Evolutionary conservation across 2,329 filamentous ascomycete genomes (phyloP).

Genomic region (Cladosporium oxysporum): DNA sequence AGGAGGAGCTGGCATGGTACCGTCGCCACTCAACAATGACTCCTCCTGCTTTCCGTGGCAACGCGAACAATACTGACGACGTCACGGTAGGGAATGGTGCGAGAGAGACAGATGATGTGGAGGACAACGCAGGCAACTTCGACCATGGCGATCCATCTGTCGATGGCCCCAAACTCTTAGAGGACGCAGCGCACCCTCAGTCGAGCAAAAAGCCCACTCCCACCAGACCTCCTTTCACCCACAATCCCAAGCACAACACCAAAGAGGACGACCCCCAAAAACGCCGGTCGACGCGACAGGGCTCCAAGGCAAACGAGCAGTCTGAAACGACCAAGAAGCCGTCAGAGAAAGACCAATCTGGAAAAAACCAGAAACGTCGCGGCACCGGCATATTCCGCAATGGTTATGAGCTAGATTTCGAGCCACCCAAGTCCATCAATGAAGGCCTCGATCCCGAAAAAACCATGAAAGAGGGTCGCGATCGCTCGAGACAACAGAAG

Average conservation of each 20-base stretch:
- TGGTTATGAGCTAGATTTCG: too few relatives aligned
- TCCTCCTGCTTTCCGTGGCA: not conserved
- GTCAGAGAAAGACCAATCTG: not conserved
- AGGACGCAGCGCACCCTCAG: too few relatives aligned
- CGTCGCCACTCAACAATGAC: not conserved
- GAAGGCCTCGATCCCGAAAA: not conserved
- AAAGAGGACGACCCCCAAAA: too few relatives aligned
- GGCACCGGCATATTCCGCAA: too few relatives aligned
- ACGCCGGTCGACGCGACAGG: too few relatives aligned
- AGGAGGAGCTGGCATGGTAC: not conserved
- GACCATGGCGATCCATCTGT: not conserved
- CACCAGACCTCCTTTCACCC: too few relatives aligned
- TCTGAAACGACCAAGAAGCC: not conserved
- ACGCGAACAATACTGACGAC: not conserved
- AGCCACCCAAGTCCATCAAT: not conserved
- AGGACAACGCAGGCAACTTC: not conserved
- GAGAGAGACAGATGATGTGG: not conserved
- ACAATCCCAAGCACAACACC: not conserved
- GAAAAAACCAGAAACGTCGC: too few relatives aligned
- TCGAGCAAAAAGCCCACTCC: not conserved
- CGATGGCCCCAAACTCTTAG: not conserved
- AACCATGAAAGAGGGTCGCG: too few relatives aligned
- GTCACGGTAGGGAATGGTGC: not conserved
- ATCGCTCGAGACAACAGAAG: not conserved
- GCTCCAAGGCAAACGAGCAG: not conserved